Conservation (phyloP, 106 monocot species). For the Dendrobium huoshanense region DNA sequence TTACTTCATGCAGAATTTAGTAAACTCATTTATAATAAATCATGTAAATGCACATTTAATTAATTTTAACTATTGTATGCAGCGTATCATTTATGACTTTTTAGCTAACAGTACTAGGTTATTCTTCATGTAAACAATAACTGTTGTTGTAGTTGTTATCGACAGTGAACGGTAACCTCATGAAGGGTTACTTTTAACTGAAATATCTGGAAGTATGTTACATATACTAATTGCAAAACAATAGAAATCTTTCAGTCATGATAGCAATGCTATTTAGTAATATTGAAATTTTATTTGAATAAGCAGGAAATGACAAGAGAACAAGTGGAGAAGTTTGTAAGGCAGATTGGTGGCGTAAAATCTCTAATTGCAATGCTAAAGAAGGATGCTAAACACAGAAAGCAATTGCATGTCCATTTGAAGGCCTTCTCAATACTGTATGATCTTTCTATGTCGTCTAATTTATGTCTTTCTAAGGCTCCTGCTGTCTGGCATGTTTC, state of each 20-base stretch:
- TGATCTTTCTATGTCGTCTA: background rate
- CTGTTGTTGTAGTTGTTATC: too few species aligned
- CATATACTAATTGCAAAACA: background rate
- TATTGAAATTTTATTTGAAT: background rate
- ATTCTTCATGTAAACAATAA: too few species aligned
- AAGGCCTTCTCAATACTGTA: background rate
- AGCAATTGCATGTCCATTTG: background rate
- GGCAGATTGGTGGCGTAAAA: conserved; percentile 46
- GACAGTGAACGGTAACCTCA: too few species aligned
- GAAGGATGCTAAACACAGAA: conserved; percentile 13
- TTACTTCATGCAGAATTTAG: too few species aligned
- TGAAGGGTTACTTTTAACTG: conserved; percentile 52
- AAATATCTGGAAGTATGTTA: conserved; percentile 68
- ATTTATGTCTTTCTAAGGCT: background rate
- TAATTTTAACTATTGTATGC: too few species aligned
- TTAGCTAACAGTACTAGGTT: too few species aligned
- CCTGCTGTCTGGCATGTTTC: background rate
- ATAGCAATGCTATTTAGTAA: background rate
- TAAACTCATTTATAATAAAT: too few species aligned
- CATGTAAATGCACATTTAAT: too few species aligned
- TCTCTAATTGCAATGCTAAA: conserved; percentile 43
- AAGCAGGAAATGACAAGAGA: conserved; percentile 47
- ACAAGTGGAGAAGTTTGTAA: conserved; percentile 58
- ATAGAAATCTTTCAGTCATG: background rate
- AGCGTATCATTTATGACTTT: too few species aligned